Evolutionary conservation across 2,329 filamentous ascomycete genomes (phyloP), one percentile per base, ranked within the genome.

Genomic region (Botrytis tulipae): DNA sequence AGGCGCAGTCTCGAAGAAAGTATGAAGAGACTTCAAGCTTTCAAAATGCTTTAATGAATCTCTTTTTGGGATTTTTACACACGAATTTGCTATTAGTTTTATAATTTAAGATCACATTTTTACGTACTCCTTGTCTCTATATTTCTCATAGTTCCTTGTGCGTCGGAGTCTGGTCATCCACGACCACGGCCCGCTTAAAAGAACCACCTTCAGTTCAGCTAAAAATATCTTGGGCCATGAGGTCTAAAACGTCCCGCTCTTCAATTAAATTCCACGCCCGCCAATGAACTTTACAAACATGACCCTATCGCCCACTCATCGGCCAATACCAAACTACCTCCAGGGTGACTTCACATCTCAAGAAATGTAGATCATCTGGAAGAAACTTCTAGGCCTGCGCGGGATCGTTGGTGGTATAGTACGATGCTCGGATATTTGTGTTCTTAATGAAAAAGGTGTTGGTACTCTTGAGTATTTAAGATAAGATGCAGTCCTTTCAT

Each of bases 1-100:
- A 70, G 48, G 51, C 65, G 37, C 22, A 71, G 73, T 62, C 73
- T 76, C 20, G 67, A 76, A 69, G 75, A 73, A 48, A 73, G 73
- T 57, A 74, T 72, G 54, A 73, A 62, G 42, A 61, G 68, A 32
- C 72, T 76, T 61, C 72, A 74, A 44, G 71, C 46, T 37, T 76
- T 76, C 48, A 76, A 66, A 54, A 67, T 74, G 35, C 46, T 75
- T 22, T 74, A 40, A 75, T 37, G 29, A n/a, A 12, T 29, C 14
- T 37, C 37, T n/a, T 67, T 4, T 16, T 51, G 1, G 32, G n/a
- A 40, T 12, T 51, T 12, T 20, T 46, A n/a, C 2, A 14, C 22
- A 1, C 14, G 46, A 40, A 40, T 10, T 40, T 20, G 8, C 32
- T 9, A 10, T 51, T 4, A 8, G 8, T 3, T 29, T 40, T 40